Evolutionary conservation across 345 rosid species (phyloP).

Genomic region (Syzygium oleosum): DNA sequence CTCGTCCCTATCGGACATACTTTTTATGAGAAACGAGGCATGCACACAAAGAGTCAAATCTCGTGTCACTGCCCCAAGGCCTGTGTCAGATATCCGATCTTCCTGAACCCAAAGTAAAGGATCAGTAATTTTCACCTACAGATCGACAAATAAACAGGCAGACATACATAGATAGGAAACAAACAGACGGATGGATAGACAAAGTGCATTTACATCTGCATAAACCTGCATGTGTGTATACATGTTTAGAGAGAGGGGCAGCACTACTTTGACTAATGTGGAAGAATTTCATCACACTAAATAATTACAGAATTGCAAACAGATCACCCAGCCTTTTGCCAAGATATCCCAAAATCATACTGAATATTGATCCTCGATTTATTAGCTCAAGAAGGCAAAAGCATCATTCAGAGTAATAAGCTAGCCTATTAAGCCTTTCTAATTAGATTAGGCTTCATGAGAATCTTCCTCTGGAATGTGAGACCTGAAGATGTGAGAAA

Average conservation of each 20-base stretch:
- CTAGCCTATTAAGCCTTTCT: background rate
- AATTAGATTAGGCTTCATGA: background rate
- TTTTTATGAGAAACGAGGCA: constrained; percentile 85
- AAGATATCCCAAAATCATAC: background rate
- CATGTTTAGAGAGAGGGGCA: background rate
- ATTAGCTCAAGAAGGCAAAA: background rate
- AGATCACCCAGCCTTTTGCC: background rate
- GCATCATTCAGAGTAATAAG: background rate
- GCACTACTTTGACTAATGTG: background rate
- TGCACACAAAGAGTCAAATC: constrained; percentile 79
- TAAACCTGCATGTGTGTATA: background rate
- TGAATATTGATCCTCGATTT: background rate
- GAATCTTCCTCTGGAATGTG: background rate
- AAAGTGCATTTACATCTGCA: background rate
- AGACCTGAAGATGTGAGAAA: background rate
- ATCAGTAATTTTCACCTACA: background rate
- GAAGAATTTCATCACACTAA: background rate
- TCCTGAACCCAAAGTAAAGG: constrained; percentile 56
- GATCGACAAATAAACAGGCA: background rate
- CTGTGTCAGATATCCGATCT: constrained; percentile 69
- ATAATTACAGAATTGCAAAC: background rate
- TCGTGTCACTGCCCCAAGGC: constrained; percentile 70
- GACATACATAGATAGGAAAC: background rate
- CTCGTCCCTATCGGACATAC: constrained; percentile 96
- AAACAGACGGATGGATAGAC: background rate